Evolutionary conservation across 1,284 basidiomycete species (phyloP).

Genomic region (Leccinum insigne): DNA sequence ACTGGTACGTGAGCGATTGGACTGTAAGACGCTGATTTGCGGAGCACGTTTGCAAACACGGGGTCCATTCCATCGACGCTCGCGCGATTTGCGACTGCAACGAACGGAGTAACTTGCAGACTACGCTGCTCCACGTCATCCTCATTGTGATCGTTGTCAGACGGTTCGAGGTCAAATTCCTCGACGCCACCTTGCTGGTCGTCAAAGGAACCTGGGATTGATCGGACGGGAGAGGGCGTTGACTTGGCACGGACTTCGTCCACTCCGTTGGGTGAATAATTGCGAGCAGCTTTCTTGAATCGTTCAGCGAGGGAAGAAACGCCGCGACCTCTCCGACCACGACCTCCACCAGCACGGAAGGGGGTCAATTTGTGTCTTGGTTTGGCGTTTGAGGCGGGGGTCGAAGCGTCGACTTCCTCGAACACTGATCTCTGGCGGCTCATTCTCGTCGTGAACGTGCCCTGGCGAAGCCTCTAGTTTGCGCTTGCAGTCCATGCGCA

Average conservation of each 20-base stretch:
- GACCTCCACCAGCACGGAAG: conserved; percentile 35
- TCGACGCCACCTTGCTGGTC: conserved; percentile 38
- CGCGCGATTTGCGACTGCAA: conserved; percentile 51
- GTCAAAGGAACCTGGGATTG: conserved; percentile 45
- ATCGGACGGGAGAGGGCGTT: conserved; percentile 51
- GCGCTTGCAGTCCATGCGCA: conserved; percentile 63
- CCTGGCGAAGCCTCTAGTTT: conserved; percentile 45
- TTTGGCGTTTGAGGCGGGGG: conserved; percentile 34
- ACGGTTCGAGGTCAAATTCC: conserved; percentile 27
- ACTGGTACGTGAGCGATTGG: conserved; percentile 51
- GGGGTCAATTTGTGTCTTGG: conserved; percentile 35
- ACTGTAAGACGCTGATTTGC: conserved; percentile 55
- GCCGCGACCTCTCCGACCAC: conserved; percentile 47
- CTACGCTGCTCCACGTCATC: conserved; percentile 37
- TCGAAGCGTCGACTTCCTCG: conserved; percentile 40
- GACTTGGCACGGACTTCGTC: conserved; percentile 40
- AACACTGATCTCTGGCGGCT: conserved; percentile 40
- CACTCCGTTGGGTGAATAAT: conserved; percentile 50
- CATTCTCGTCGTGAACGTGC: conserved; percentile 42
- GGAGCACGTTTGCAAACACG: conserved; percentile 73
- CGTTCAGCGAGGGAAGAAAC: conserved; percentile 61
- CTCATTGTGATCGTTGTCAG: conserved; percentile 41
- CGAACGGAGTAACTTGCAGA: conserved; percentile 40
- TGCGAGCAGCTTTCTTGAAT: conserved; percentile 56
- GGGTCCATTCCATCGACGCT: conserved; percentile 87